Evolutionary conservation across 495 filamentous ascomycete species (phyloP).

Genomic region (Neurospora sp.): DNA sequence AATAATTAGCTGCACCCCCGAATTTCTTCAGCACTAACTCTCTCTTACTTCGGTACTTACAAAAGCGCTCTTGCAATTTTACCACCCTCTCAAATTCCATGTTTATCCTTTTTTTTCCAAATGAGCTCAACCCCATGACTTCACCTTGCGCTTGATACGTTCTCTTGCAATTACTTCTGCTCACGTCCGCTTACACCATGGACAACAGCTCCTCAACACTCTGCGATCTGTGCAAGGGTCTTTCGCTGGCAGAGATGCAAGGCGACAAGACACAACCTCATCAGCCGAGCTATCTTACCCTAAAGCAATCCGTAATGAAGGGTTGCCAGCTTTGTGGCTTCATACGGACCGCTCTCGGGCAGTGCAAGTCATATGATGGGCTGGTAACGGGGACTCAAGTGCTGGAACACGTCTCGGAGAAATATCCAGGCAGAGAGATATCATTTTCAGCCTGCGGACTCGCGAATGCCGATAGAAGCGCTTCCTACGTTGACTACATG

Average conservation of each 20-base stretch:
- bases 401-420: neutral
- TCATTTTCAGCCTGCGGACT: neutral
- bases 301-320: neutral
- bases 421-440: neutral
- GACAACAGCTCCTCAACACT: neutral
- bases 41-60: neutral
- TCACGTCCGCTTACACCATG: neutral
- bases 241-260: neutral
- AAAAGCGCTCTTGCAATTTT: neutral
- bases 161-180: neutral
- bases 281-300: neutral
- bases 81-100: neutral
- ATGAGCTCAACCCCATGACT: neutral
- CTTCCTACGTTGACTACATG: neutral
- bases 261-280: neutral
- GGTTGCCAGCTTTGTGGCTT: neutral
- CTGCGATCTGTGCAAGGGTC: neutral
- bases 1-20: neutral
- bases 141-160: neutral
- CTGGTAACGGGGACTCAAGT: neutral
- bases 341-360: neutral
- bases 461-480: neutral
- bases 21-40: neutral
- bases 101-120: neutral
- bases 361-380: neutral